A percentile compares a stretch with the other conserved stretches of the same genome.
phyloP scores from a whole-genome alignment of 192 early-diverging fungal species.

The Pilaira anomala region DNA sequence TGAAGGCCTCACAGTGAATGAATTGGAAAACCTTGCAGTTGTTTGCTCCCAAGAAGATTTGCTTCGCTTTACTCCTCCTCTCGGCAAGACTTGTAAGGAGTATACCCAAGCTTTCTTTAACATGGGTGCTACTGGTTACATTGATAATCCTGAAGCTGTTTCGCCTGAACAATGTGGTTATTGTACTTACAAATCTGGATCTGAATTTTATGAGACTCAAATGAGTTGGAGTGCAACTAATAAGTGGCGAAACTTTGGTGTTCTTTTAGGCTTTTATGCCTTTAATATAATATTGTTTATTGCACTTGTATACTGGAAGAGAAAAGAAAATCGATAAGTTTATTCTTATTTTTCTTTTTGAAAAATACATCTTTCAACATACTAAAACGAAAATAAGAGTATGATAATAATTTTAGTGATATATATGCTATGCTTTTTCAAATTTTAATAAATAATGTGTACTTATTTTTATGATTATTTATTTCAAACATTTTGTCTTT shows the following conservation, averaged over 20 bases:
- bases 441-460: too few relatives aligned
- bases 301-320: conserved; percentile 42
- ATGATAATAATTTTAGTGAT: too few relatives aligned
- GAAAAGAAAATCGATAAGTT: conserved; percentile 22
- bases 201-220: conserved; percentile 47
- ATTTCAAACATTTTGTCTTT: too few relatives aligned
- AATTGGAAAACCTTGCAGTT: conserved; percentile 49
- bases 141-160: conserved; percentile 18
- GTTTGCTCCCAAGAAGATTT: conserved; percentile 52
- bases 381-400: too few relatives aligned
- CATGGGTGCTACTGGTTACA: conserved; percentile 1
- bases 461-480: too few relatives aligned
- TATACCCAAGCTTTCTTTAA: conserved; percentile 37
- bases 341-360: neutral
- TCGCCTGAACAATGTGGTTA: conserved; percentile 54
- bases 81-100: conserved; percentile 55
- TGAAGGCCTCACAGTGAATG: conserved; percentile 61
- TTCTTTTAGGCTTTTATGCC: conserved; percentile 54
- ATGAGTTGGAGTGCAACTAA: conserved; percentile 54
- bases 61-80: conserved; percentile 49
- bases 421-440: too few relatives aligned
- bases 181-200: conserved; percentile 52
- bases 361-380: too few relatives aligned
- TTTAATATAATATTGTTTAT: conserved; percentile 57
- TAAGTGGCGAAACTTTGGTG: conserved; percentile 69